Conservation (phyloP, 495 filamentous ascomycete species). For the Penicillium coprophilum region DNA sequence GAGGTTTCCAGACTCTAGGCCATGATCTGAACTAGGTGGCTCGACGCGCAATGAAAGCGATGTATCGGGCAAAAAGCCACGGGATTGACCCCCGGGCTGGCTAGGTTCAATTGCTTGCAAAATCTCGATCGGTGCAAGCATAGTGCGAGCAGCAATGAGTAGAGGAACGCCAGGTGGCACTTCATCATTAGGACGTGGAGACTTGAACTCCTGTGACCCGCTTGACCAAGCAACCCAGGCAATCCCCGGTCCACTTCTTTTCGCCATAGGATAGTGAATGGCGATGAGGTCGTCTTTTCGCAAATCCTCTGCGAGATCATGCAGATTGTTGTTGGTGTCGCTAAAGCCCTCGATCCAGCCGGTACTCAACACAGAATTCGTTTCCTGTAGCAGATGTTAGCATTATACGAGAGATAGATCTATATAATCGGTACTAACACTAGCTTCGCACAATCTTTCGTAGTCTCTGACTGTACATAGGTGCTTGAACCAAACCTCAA, state of each 20-base stretch:
- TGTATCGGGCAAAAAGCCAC: background rate
- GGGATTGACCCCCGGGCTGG: background rate
- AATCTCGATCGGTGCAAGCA: background rate
- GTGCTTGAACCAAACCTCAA: conserved; percentile 44
- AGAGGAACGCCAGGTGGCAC: conserved; percentile 20
- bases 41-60: background rate
- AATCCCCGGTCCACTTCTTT: background rate
- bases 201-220: conserved; percentile 24
- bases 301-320: conserved; percentile 30
- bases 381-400: conserved; percentile 6
- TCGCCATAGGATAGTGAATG: conserved; percentile 24
- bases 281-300: conserved; percentile 23
- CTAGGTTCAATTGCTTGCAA: background rate
- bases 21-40: background rate
- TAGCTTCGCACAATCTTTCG: conserved; percentile 33
- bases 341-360: conserved; percentile 39
- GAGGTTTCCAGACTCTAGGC: background rate
- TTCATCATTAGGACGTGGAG: conserved; percentile 10
- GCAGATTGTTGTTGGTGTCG: conserved; percentile 33
- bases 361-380: background rate
- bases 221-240: conserved; percentile 34
- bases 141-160: conserved; percentile 24
- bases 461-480: conserved; percentile 40
- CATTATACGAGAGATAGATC: background rate
- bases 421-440: background rate